Conservation (phyloP, 345 rosid species). For the Eucalyptus lansdowneana region DNA sequence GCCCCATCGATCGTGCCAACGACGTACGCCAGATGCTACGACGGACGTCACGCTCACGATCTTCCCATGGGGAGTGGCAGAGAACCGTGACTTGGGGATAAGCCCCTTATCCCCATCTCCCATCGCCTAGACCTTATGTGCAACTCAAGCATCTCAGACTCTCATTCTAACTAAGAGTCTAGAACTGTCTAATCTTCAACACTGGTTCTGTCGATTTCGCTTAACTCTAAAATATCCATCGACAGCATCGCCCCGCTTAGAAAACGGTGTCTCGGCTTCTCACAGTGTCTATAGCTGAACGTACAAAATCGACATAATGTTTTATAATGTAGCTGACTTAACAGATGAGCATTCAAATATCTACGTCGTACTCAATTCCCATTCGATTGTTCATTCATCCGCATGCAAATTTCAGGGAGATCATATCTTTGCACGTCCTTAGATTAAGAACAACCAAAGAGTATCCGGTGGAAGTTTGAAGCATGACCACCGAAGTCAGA, state of each 20-base stretch:
- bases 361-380: background rate
- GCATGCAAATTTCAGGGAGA: background rate
- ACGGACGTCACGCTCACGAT: background rate
- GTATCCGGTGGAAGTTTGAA: background rate
- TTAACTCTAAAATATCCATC: background rate
- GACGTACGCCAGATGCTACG: background rate
- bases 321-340: background rate
- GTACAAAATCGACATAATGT: background rate
- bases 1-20: background rate
- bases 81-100: slow-evolving; percentile 26
- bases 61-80: background rate
- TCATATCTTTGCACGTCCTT: background rate
- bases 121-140: slow-evolving; percentile 4
- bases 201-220: background rate
- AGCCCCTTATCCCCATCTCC: slow-evolving; percentile 20
- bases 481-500: background rate
- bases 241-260: background rate
- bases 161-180: background rate
- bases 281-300: background rate
- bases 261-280: background rate
- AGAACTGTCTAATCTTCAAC: background rate
- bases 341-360: background rate
- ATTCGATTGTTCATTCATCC: too few species aligned
- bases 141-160: background rate
- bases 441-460: background rate